Base-by-base conservation (phyloP, 495 filamentous ascomycete genomes). In the Chaetomidium leptoderma region DNA sequence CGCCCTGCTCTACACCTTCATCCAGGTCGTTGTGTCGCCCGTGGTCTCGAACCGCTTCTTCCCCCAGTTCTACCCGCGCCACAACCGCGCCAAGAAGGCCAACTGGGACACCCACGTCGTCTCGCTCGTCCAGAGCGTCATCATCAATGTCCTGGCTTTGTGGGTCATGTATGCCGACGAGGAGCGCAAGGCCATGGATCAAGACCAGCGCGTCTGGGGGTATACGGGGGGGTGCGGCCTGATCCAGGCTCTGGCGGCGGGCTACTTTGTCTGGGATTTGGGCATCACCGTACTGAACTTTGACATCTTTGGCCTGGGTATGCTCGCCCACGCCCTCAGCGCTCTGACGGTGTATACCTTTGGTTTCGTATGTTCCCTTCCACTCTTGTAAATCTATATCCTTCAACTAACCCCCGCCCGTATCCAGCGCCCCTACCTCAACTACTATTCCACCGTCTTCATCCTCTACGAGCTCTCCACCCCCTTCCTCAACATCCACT, bases 51-150 rank as follows among this genome's bases (percentile, higher is more conserved):
- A 71, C 43, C 63, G 72, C 51, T 66, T 92, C 55, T 89, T 92
- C 66, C 86, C 92, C n/a, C 64, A 69, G 32, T 78, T 78, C 62
- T 98, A 97, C 74, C 73, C 79, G 13, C 75, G 77, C 30, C 76
- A 96, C 55, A 79, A 79, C 48, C 72, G 71, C 10, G 81, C 85
- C 30, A 92, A 87, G 47, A 84, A 81, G 70, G 74, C 92, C 60
- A 97, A 92, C 81, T 99, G 93, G 93, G 88, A 99, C 72, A 87
- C 96, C 27, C 93, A 97, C 69, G 87, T 97, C 64, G 95, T 97
- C 23, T 95, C 90, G 14, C 74, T 99, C n/a, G 75, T 89, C 17
- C 93, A 99, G 76, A 86, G 84, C 65, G 75, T 80, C 16, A 73
- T 91, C n/a, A 90, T 99, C 74, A 90, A 86, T 68, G 67, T 58